These are phyloP conservation scores for Lichtheimia ramosa DNA, from an alignment of 371 early-diverging fungal genomes.

Conservation along the genomic window DNA sequence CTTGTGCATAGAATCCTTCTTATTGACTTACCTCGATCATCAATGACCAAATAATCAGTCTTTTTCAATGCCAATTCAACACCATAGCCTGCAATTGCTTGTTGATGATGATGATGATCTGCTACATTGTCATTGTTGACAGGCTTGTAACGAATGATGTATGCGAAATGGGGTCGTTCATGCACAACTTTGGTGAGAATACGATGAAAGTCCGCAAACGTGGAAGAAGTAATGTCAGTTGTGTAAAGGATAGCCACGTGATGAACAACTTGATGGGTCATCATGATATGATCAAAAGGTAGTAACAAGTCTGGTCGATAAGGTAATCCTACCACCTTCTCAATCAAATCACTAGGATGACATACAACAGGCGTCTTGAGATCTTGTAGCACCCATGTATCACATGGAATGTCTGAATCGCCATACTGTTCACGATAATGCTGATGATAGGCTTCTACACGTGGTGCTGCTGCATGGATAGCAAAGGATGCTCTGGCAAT, in stretches of 20 bases:
- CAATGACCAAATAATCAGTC: slow-evolving; percentile 92
- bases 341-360: slow-evolving; percentile 38
- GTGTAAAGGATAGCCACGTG: slow-evolving; percentile 52
- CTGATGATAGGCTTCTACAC: slow-evolving; percentile 78
- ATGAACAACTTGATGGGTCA: slow-evolving; percentile 1
- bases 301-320: slow-evolving; percentile 32
- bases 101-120: background rate
- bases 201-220: slow-evolving; percentile 42
- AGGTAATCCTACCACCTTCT: slow-evolving; percentile 12
- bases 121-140: slow-evolving; percentile 7
- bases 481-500: slow-evolving; percentile 61
- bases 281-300: slow-evolving; percentile 37
- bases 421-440: slow-evolving; percentile 66
- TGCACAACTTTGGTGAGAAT: slow-evolving; percentile 30
- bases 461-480: slow-evolving; percentile 72
- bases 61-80: slow-evolving; percentile 91
- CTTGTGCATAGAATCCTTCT: slow-evolving; percentile 1
- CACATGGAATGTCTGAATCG: slow-evolving; percentile 41
- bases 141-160: slow-evolving; percentile 61
- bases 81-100: slow-evolving; percentile 85
- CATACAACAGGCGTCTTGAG: slow-evolving; percentile 62
- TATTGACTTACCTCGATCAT: slow-evolving; percentile 72
- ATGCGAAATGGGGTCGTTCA: slow-evolving; percentile 25
- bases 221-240: slow-evolving; percentile 34
- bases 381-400: slow-evolving; percentile 36